Percentiles rank a stretch among this genome's conserved stretches.
Evolutionary conservation across 306 rosid species (phyloP).

Genomic region (Quercus ilex): DNA sequence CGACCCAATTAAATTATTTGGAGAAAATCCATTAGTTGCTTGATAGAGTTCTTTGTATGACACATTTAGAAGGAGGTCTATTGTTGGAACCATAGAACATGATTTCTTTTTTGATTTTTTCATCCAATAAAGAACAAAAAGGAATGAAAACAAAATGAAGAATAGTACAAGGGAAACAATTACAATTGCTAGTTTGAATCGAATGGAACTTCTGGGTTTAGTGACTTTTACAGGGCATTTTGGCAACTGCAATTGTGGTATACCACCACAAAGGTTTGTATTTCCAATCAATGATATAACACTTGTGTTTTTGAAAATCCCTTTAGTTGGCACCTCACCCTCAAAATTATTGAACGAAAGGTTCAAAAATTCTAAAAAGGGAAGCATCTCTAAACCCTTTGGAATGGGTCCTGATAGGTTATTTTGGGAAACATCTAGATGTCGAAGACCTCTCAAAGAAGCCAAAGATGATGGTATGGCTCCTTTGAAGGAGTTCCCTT

Average conservation of each 20-base stretch:
- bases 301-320: constrained; percentile 30
- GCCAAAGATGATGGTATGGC: constrained; percentile 35
- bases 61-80: constrained; percentile 4
- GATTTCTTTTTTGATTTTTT: constrained; percentile 3
- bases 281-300: constrained; percentile 2
- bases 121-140: not conserved
- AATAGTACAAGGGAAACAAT: constrained; percentile 2
- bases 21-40: too few relatives aligned
- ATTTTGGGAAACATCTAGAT: constrained; percentile 33
- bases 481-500: constrained; percentile 23
- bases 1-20: not conserved
- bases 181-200: not conserved
- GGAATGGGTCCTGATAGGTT: constrained; percentile 33
- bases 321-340: constrained; percentile 41
- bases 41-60: not conserved
- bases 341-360: constrained; percentile 38
- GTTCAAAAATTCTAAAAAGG: constrained; percentile 19
- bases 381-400: constrained; percentile 7
- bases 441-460: constrained; percentile 24
- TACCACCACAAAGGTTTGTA: constrained; percentile 15
- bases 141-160: not conserved
- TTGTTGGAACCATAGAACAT: not conserved
- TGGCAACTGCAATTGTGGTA: not conserved
- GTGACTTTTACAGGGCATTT: constrained; percentile 10
- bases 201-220: constrained; percentile 6